phyloP scores from a whole-genome alignment of 2,329 filamentous ascomycete genomes.

The Cladophialophora immunda region DNA sequence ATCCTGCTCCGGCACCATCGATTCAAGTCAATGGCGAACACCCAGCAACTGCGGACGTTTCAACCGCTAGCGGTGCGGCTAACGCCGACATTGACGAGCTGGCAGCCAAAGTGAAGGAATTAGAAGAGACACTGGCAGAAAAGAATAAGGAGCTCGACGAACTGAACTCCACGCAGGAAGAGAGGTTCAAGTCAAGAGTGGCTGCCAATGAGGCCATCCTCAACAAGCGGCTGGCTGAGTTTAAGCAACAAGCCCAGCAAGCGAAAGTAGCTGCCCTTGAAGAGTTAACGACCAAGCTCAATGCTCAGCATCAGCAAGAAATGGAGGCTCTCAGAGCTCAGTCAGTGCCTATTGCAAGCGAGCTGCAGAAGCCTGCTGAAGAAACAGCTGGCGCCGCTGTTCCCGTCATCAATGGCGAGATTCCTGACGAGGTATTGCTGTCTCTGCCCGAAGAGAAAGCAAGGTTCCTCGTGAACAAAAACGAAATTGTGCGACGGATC shows the following conservation, averaged over 20 bases:
- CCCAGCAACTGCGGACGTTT: conserved; percentile 55
- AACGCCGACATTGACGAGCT: conserved; percentile 47
- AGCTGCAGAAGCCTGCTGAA: conserved; percentile 37
- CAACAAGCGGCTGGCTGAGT: conserved; percentile 72
- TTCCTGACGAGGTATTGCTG: conserved; percentile 48
- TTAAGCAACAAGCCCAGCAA: conserved; percentile 59
- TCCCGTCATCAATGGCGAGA: conserved; percentile 44
- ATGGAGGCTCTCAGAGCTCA: conserved; percentile 50
- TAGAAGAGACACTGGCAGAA: conserved; percentile 62
- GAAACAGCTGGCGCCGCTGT: conserved; percentile 36
- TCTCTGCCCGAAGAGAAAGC: conserved; percentile 60
- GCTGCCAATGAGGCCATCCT: conserved; percentile 63
- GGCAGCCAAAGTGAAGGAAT: conserved; percentile 65
- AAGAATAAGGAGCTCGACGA: conserved; percentile 58
- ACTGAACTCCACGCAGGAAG: conserved; percentile 56
- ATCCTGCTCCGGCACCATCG: conserved; percentile 44
- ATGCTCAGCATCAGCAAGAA: conserved; percentile 52
- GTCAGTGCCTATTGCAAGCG: conserved; percentile 47
- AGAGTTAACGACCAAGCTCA: conserved; percentile 34
- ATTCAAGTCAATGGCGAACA: conserved; percentile 51
- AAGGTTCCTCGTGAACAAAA: conserved; percentile 59
- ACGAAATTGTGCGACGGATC: conserved; percentile 59
- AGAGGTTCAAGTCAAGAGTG: conserved; percentile 56
- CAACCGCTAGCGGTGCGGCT: conserved; percentile 41
- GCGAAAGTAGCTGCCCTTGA: conserved; percentile 47